These are phyloP conservation scores for Salvia rosmarinus DNA, from an alignment of 257 asterid genomes.

Conservation along the genomic window DNA sequence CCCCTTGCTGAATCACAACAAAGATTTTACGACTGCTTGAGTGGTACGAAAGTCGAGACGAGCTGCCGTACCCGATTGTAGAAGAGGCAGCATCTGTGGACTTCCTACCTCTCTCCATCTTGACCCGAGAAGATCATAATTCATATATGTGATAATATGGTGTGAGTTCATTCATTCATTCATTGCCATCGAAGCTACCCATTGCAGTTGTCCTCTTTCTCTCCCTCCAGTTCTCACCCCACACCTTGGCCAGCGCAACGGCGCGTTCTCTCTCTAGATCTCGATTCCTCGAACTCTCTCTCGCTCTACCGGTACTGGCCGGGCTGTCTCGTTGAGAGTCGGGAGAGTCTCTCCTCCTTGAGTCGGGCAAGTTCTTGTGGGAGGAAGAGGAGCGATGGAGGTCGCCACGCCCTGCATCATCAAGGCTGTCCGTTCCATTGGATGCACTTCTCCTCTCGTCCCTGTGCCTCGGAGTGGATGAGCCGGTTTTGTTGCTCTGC, in stretches of 20 bases:
- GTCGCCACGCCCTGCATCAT: conserved; percentile 49
- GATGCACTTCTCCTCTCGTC: conserved; percentile 58
- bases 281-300: conserved; percentile 65
- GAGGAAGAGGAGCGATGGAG: conserved; percentile 67
- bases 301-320: conserved; percentile 58
- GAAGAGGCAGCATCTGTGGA: background rate
- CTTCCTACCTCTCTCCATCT: conserved; percentile 9
- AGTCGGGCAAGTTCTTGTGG: conserved; percentile 73
- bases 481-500: conserved; percentile 54
- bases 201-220: conserved; percentile 53
- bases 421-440: conserved; percentile 55
- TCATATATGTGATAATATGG: background rate
- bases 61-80: background rate
- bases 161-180: conserved; percentile 41
- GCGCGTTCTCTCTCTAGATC: conserved; percentile 83
- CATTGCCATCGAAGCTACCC: conserved; percentile 64
- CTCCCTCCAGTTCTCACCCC: conserved; percentile 93
- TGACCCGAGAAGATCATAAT: conserved; percentile 17
- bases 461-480: conserved; percentile 72
- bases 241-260: conserved; percentile 90
- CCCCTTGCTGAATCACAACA: conserved; percentile 18
- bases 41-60: background rate
- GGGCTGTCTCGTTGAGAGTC: conserved; percentile 72
- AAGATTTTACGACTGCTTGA: background rate
- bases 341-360: conserved; percentile 58